A percentile compares a stretch with the other conserved stretches of the same genome.
Conservation (phyloP, 257 asterid genomes). For the Eucommia ulmoides region DNA sequence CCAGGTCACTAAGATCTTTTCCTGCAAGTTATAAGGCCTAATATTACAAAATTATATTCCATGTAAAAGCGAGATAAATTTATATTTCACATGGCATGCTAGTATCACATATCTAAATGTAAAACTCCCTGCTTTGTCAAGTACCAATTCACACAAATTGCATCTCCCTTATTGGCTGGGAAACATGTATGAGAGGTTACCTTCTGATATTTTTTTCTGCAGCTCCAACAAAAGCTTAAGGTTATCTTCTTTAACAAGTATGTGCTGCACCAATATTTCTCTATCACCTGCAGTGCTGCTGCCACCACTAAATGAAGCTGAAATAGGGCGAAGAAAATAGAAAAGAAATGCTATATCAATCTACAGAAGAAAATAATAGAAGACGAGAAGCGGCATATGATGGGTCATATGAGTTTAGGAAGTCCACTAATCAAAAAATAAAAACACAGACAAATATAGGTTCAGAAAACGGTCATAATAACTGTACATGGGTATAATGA, state of each 20-base stretch:
- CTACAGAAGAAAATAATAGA: neutral
- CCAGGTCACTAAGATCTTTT: conserved; percentile 94
- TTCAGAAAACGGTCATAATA: too few relatives aligned
- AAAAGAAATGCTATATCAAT: neutral
- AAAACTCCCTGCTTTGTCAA: neutral
- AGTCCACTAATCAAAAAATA: too few relatives aligned
- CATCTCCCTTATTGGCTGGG: too few relatives aligned
- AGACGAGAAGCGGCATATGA: neutral
- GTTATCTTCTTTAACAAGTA: conserved; percentile 89
- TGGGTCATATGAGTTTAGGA: too few relatives aligned
- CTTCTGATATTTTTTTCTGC: conserved; percentile 55
- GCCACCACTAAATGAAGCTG: conserved; percentile 62
- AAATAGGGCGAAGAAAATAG: too few relatives aligned
- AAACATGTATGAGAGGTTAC: too few relatives aligned
- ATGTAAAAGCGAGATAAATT: conserved; percentile 3
- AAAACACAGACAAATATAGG: too few relatives aligned
- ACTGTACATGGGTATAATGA: neutral
- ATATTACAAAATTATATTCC: conserved; percentile 12
- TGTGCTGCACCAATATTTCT: conserved; percentile 87
- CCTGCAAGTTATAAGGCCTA: conserved; percentile 38
- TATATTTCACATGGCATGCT: conserved; percentile 3
- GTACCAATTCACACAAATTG: neutral
- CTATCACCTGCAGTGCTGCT: conserved; percentile 38
- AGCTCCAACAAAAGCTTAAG: conserved; percentile 66
- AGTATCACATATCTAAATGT: conserved; percentile 3